Evolutionary conservation across 139 green algal genomes (phyloP).

Genomic region (Gonium pectorale): DNA sequence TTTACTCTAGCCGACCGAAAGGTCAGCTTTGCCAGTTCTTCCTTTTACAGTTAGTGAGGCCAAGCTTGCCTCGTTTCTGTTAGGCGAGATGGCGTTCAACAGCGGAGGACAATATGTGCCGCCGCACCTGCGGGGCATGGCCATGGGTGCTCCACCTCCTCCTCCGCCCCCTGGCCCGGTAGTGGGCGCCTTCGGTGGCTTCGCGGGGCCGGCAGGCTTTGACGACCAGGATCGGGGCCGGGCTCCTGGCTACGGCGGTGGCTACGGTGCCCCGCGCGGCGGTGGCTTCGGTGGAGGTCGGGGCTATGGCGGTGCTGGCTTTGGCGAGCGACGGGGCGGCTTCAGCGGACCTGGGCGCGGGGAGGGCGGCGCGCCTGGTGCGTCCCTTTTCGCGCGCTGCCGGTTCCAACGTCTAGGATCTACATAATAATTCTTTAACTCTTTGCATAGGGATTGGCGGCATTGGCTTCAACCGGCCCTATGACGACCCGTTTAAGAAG

Average conservation of each 20-base stretch:
- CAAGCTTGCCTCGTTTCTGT: not conserved
- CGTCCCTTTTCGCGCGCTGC: not conserved
- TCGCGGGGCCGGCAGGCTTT: not conserved
- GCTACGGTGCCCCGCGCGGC: conserved; percentile 43
- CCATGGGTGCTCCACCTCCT: conserved; percentile 45
- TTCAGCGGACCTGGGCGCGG: not conserved
- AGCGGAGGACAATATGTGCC: conserved; percentile 76
- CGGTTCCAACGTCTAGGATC: not conserved
- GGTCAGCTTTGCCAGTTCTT: too few relatives aligned
- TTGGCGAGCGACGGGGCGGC: conserved; percentile 33
- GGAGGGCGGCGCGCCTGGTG: not conserved
- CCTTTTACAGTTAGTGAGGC: not conserved
- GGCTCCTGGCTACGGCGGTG: conserved; percentile 47
- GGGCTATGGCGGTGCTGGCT: conserved; percentile 55
- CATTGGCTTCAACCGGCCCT: conserved; percentile 42
- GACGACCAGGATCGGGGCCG: not conserved
- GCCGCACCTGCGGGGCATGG: conserved; percentile 73
- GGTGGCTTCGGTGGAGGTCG: conserved; percentile 52
- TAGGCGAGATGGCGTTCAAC: conserved; percentile 37
- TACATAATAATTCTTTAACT: not conserved
- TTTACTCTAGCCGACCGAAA: too few relatives aligned
- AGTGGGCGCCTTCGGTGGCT: conserved; percentile 23
- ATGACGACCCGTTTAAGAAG: conserved; percentile 68
- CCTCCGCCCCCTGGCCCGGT: conserved; percentile 42
- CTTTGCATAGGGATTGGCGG: not conserved